A percentile compares a stretch with the other conserved stretches of the same genome.
Evolutionary conservation across 768 basidiomycete species (phyloP).

Genomic region (Tubosaeta sp.): DNA sequence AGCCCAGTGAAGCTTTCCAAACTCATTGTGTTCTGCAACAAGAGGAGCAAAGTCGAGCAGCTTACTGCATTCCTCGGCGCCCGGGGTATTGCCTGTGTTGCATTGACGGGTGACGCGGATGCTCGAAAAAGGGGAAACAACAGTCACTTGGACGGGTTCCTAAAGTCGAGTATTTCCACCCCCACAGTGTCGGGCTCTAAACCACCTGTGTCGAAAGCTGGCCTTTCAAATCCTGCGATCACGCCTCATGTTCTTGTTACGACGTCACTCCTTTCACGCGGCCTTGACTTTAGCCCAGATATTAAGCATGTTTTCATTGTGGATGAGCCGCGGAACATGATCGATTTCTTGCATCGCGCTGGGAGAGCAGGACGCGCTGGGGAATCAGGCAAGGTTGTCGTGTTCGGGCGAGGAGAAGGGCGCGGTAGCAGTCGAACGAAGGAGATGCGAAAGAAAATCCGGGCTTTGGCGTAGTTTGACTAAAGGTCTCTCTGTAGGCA

Average conservation of each 20-base stretch:
- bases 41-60: conserved; percentile 59
- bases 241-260: conserved; percentile 74
- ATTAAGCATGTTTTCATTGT: conserved; percentile 83
- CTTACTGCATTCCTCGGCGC: conserved; percentile 55
- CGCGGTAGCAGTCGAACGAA: conserved; percentile 52
- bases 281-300: conserved; percentile 78
- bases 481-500: too few relatives aligned
- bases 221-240: conserved; percentile 24
- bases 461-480: conserved; percentile 28
- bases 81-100: conserved; percentile 58
- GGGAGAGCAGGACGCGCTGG: conserved; percentile 81
- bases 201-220: conserved; percentile 6
- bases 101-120: conserved; percentile 60
- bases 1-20: conserved; percentile 47
- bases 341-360: conserved; percentile 91
- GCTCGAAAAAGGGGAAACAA: conserved; percentile 65
- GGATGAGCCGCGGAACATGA: conserved; percentile 83
- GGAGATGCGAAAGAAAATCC: conserved; percentile 49
- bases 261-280: conserved; percentile 86
- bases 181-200: not conserved
- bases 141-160: conserved; percentile 71
- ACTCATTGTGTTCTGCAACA: conserved; percentile 83
- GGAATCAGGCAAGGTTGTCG: conserved; percentile 60
- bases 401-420: conserved; percentile 70
- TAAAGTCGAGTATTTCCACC: conserved; percentile 37